Conservation (phyloP, 2,329 filamentous ascomycete genomes). For the Fusarium hainanense region DNA sequence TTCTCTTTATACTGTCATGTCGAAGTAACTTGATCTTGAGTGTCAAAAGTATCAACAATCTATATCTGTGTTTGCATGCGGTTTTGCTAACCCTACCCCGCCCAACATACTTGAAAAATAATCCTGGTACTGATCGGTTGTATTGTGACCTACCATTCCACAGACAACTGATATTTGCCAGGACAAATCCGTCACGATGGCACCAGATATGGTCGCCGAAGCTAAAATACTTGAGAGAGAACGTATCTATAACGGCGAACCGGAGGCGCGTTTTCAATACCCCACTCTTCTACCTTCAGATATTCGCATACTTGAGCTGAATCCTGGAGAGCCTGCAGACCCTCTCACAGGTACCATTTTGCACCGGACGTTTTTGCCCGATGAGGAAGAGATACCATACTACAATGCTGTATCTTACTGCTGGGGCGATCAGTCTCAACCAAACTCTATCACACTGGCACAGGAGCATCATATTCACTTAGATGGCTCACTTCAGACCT, state of each 20-base stretch:
- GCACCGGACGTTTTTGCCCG: neutral
- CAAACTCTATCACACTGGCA: neutral
- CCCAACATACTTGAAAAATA: no score
- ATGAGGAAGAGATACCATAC: neutral
- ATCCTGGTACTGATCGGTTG: no score
- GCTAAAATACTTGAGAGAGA: fast-evolving
- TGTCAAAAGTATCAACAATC: no score
- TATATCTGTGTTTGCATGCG: no score
- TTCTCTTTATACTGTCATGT: no score
- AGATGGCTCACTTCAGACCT: neutral
- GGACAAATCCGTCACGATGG: neutral
- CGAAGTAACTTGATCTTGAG: no score
- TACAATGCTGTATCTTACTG: conserved; percentile 3
- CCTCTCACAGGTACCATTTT: neutral
- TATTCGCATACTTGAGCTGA: neutral
- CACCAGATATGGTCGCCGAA: neutral
- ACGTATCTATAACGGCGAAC: fast-evolving
- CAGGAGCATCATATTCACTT: neutral
- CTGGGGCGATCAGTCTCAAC: conserved; percentile 1
- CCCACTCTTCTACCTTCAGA: neutral
- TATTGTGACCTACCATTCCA: no score
- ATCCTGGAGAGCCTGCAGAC: neutral
- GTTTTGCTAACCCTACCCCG: no score
- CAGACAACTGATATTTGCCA: neutral
- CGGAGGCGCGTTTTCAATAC: neutral